Conservation (phyloP, 2,329 filamentous ascomycete species). For the Colletotrichum horii region DNA sequence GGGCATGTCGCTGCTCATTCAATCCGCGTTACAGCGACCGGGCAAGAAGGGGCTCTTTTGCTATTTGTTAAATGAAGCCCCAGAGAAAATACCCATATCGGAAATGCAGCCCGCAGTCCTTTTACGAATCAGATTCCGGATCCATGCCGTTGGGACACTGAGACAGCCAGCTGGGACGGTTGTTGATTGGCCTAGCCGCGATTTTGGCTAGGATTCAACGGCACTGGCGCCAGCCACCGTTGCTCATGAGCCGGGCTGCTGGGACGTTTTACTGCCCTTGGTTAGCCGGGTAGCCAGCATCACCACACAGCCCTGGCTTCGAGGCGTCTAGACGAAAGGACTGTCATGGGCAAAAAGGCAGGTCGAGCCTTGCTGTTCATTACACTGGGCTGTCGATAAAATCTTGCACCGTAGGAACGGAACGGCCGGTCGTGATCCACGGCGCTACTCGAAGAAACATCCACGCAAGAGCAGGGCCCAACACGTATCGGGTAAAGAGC, state of each 20-base stretch:
- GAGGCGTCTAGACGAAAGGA: not conserved
- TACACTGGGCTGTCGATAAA: not conserved
- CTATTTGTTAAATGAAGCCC: not conserved
- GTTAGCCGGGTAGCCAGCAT: not conserved
- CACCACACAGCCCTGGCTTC: not conserved
- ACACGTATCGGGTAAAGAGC: not conserved
- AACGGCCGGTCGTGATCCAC: conserved; percentile 9
- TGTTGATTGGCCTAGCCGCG: not conserved
- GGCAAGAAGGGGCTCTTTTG: not conserved
- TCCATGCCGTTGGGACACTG: conserved; percentile 17
- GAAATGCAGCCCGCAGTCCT: conserved; percentile 8
- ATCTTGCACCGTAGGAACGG: not conserved
- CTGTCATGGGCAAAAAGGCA: not conserved
- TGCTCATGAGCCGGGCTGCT: conserved; percentile 7
- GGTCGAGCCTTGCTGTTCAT: not conserved
- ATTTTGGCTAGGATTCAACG: not conserved
- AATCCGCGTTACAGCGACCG: not conserved
- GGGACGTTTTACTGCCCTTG: not conserved
- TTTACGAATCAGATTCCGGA: conserved; percentile 17
- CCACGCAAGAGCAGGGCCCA: not conserved
- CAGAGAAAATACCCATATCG: conserved; percentile 11
- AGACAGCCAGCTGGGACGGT: not conserved
- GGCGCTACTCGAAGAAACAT: not conserved
- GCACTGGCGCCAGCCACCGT: conserved; percentile 7
- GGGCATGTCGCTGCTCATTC: not conserved